These are phyloP conservation scores for Crithidia expoeki DNA, from an alignment of 208 protist species.

Conservation along the genomic window DNA sequence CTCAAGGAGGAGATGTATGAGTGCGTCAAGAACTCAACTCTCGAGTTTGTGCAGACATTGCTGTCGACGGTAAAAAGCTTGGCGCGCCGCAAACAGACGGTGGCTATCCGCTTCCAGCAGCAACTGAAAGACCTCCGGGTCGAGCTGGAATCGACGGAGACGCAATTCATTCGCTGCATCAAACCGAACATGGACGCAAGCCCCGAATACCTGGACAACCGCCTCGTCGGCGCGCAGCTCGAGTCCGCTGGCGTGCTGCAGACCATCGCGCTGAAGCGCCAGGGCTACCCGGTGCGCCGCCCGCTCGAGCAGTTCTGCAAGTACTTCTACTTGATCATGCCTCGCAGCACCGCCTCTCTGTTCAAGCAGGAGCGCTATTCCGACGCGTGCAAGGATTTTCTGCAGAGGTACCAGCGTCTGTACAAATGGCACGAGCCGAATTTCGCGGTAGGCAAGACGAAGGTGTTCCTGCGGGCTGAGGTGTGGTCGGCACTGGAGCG, in stretches of 20 bases:
- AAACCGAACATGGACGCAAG: constrained; percentile 89
- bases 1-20: constrained; percentile 86
- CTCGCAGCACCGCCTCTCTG: constrained; percentile 34
- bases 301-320: constrained; percentile 74
- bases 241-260: constrained; percentile 91
- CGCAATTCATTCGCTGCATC: constrained; percentile 95
- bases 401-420: constrained; percentile 64
- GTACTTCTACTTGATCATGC: constrained; percentile 84
- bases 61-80: constrained; percentile 46
- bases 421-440: constrained; percentile 70
- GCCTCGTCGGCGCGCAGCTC: constrained; percentile 86
- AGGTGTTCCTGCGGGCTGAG: constrained; percentile 88
- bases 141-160: constrained; percentile 86
- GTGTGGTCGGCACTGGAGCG: constrained; percentile 86
- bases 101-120: constrained; percentile 80
- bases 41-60: constrained; percentile 70
- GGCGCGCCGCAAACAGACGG: constrained; percentile 74
- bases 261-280: constrained; percentile 90
- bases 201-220: constrained; percentile 68
- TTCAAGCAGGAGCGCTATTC: constrained; percentile 50
- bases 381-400: constrained; percentile 51
- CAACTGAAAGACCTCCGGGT: constrained; percentile 76
- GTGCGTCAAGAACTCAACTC: constrained; percentile 45
- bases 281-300: constrained; percentile 90
- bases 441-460: constrained; percentile 84